Conservation (phyloP, 2,329 filamentous ascomycete species). For the Trichoderma gracile region DNA sequence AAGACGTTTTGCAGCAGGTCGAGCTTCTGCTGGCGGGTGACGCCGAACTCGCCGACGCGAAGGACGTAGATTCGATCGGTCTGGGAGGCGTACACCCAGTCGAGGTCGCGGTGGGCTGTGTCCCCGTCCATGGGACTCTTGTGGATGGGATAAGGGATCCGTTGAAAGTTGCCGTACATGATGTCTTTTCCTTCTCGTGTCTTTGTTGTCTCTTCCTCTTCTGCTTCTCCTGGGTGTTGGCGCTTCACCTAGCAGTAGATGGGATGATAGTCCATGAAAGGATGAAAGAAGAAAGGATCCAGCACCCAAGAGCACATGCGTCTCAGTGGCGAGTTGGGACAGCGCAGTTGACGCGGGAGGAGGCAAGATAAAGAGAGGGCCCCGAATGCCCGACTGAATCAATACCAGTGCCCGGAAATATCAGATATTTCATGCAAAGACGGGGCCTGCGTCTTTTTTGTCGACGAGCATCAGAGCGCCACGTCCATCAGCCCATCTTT, state of each 20-base stretch:
- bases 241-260: background rate
- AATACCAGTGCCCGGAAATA: background rate
- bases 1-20: slow-evolving; percentile 32
- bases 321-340: background rate
- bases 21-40: slow-evolving; percentile 29
- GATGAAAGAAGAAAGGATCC: background rate
- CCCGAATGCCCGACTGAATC: background rate
- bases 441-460: slow-evolving; percentile 23
- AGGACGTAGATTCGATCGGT: slow-evolving; percentile 30
- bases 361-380: background rate
- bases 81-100: slow-evolving; percentile 30
- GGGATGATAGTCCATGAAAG: background rate
- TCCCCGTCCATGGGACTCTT: slow-evolving; percentile 32
- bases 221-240: background rate
- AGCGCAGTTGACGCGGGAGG: background rate
- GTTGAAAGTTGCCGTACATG: slow-evolving; percentile 25
- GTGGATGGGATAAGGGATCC: slow-evolving; percentile 30
- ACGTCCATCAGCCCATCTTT: slow-evolving; percentile 22
- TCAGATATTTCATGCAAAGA: slow-evolving; percentile 17
- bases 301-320: background rate
- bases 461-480: slow-evolving; percentile 1
- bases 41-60: slow-evolving; percentile 25
- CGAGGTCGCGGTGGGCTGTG: slow-evolving; percentile 30
- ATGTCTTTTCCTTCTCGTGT: background rate
- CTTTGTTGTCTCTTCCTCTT: background rate